Base-by-base conservation (phyloP, 1,284 basidiomycete species). In the Porodaedalea pini region DNA sequence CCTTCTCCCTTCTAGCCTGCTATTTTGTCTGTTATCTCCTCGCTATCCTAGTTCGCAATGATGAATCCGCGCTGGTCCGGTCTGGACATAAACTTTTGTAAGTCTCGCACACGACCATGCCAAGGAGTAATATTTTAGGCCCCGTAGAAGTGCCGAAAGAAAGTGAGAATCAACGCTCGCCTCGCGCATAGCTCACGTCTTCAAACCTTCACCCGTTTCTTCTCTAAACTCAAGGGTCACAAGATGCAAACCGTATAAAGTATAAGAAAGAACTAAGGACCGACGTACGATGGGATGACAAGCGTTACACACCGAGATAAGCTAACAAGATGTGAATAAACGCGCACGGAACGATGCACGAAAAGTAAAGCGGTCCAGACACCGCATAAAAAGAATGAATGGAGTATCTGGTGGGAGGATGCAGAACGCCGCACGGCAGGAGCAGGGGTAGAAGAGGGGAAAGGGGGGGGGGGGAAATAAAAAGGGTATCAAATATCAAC, bases 201-300 rank as follows among this genome's bases (percentile, higher is more conserved):
- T n/a, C n/a, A n/a, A n/a, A n/a, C n/a, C n/a, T n/a, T n/a, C n/a
- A n/a, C n/a, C n/a, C n/a, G n/a, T n/a, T n/a, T n/a, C 13, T 34
- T 6, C 32, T 34, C 32, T 13, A 13, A 34, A 34, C 32, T 34
- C 13, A 34, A 34, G 6, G 32, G 32, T 13, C 6, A 6, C 32
- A 53, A 23, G 27, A 40, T 29, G 51, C 41, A 29, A 44, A 25
- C n/a, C 23, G 29, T 53, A 25, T 43, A 53, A 31, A 40, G 27
- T 56, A 56, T 19, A 40, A 32, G 23, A n/a, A 29, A 49, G 11
- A 47, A 48, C 50, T 53, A 54, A 54, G 45, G 51, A 53, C 52
- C 45, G 51, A 58, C 57, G 23, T 34, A 56, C 49, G 32, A 56
- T 31, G 51, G 13, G 36, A 56, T 39, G 19, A 58, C 56, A 58